phyloP scores from a whole-genome alignment of 192 early-diverging fungal species.

The Coemansia biformis region DNA sequence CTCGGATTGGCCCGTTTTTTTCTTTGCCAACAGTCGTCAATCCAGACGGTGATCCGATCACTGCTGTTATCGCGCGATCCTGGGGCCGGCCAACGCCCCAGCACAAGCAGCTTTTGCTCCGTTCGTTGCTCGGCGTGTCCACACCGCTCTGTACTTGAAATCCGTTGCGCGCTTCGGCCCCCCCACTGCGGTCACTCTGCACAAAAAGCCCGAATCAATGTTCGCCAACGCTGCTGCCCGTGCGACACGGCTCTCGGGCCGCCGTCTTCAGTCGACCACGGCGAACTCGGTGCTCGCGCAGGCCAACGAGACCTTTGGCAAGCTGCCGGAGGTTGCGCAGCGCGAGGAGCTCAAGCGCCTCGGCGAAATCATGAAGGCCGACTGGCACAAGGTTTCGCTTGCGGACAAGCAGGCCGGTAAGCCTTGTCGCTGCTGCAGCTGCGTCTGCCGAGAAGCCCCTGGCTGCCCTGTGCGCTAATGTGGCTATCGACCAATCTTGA shows the following conservation, averaged over 20 bases:
- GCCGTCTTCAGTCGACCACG: slow-evolving; percentile 54
- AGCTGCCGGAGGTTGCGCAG: slow-evolving; percentile 76
- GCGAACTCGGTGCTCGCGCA: slow-evolving; percentile 35
- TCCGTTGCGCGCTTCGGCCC: too few species aligned
- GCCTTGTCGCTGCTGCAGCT: too few species aligned
- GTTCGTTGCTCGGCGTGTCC: too few species aligned
- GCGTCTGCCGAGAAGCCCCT: too few species aligned
- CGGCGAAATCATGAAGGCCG: slow-evolving; percentile 81
- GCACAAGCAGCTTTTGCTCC: too few species aligned
- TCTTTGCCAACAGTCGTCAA: too few species aligned
- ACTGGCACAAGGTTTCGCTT: slow-evolving; percentile 88
- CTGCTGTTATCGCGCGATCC: too few species aligned
- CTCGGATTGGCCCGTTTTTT: too few species aligned
- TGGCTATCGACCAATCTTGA: neutral
- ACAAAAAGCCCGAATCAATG: slow-evolving; percentile 34
- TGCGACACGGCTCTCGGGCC: slow-evolving; percentile 54
- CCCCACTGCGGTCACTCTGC: neutral
- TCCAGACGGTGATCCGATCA: too few species aligned
- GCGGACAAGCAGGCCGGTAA: slow-evolving; percentile 90
- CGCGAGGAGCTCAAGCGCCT: slow-evolving; percentile 72
- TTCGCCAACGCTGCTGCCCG: slow-evolving; percentile 58
- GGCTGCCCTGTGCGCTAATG: too few species aligned
- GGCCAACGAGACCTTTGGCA: slow-evolving; percentile 55
- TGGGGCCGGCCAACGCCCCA: too few species aligned
- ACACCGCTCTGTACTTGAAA: too few species aligned